These are phyloP conservation scores for Candida dubliniensis DNA, from an alignment of 1,139 yeast species.

Conservation along the genomic window DNA sequence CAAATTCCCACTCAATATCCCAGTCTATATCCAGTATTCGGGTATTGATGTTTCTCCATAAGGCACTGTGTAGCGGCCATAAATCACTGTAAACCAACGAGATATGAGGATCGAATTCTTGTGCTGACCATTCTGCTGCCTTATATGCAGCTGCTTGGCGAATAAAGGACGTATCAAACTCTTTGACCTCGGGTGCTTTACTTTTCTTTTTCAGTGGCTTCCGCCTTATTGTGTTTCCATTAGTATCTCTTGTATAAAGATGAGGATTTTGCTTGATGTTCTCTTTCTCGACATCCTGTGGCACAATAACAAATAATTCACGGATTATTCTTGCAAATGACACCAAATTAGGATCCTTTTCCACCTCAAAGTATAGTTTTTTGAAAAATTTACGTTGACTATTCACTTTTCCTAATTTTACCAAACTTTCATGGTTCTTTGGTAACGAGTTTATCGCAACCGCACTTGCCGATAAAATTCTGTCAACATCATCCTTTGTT, in stretches of 20 bases:
- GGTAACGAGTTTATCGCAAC: constrained; percentile 60
- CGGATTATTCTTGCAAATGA: constrained; percentile 70
- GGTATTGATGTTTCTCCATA: constrained; percentile 66
- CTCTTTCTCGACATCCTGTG: constrained; percentile 37
- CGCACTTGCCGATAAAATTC: constrained; percentile 61
- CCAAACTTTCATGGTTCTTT: constrained; percentile 34
- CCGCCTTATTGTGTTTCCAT: constrained; percentile 32
- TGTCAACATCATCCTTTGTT: constrained; percentile 56
- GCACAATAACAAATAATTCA: constrained; percentile 61
- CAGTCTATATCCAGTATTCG: constrained; percentile 61
- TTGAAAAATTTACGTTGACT: constrained; percentile 53
- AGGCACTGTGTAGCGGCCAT: constrained; percentile 69
- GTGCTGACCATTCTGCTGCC: constrained; percentile 55
- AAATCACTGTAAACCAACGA: constrained; percentile 69
- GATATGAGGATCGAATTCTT: constrained; percentile 70
- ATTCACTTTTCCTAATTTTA: constrained; percentile 39
- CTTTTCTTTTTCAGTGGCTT: constrained; percentile 24
- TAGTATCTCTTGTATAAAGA: constrained; percentile 34
- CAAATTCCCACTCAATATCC: constrained; percentile 61
- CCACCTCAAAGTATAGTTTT: constrained; percentile 62
- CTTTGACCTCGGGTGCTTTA: constrained; percentile 14
- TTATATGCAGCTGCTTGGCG: constrained; percentile 33
- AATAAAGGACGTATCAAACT: constrained; percentile 28
- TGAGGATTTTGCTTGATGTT: constrained; percentile 41
- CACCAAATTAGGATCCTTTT: constrained; percentile 55